Evolutionary conservation across 352 stramenopile species (phyloP), one percentile per base, ranked within the genome.

Genomic region (Phytophthora hibernalis): DNA sequence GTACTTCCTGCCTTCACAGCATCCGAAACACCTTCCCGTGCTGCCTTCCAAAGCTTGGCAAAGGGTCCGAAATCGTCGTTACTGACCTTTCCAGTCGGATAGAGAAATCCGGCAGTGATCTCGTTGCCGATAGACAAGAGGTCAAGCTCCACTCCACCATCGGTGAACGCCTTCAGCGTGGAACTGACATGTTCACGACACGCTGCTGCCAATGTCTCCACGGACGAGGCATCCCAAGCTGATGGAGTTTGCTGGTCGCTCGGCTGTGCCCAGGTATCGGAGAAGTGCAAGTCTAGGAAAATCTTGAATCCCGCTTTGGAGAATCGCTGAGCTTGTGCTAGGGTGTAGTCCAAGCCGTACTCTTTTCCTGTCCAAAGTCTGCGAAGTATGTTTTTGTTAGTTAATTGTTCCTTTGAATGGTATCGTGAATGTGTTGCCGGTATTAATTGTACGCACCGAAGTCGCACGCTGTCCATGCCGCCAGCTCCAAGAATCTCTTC

Each of bases 271-370:
- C 69, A 77, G 1, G 69, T 77, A 30, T 77, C 69, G 16, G 69
- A 77, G 54, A 77, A 77, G 51, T 77, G 69, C 58, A 77, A 53
- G 54, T 77, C 69, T 3, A 77, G 59, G 45, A 61, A 77, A 68
- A 77, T 77, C 33, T 64, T 70, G 54, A 74, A 74, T 1, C 65
- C 69, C 10, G 61, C 61, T 38, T 66, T 77, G 9, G 50, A 71
- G 51, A 74, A 74, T 0, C 64, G 64, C 54, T 77, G 58, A 8
- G 69, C 69, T 16, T 70, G 26, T 5, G 45, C 47, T 44, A 77
- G 20, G 15, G 69, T 74, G 58, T 77, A 77, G 42, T 67, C 47
- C 22, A 73, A 45, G 1, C 31, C 47, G 45, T 77, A 77, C 15
- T 72, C 65, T 24, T 59, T 43, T 13, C 58, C 55, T 9, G 69